These are phyloP conservation scores for Penicillium sp. DNA, from an alignment of 2,329 filamentous ascomycete genomes.

Conservation along the genomic window DNA sequence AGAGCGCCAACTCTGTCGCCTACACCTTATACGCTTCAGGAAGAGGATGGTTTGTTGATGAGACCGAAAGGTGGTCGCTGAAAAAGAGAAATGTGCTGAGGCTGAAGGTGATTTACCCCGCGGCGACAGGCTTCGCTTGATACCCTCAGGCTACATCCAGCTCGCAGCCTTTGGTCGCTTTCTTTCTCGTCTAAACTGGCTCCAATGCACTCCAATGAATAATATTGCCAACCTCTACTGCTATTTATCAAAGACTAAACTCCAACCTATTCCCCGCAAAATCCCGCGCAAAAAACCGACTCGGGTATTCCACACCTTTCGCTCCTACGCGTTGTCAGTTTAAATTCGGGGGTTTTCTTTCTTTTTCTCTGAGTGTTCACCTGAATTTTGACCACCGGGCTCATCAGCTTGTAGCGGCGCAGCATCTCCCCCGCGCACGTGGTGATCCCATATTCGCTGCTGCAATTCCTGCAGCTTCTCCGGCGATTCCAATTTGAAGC, in stretches of 20 bases:
- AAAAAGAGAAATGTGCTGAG: neutral
- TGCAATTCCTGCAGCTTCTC: conserved; percentile 57
- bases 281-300: conserved; percentile 66
- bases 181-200: neutral
- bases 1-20: too few species aligned
- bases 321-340: conserved; percentile 40
- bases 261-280: conserved; percentile 61
- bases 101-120: neutral
- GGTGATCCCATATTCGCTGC: conserved; percentile 58
- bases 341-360: neutral
- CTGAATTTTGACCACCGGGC: conserved; percentile 55
- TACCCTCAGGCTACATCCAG: neutral
- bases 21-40: neutral
- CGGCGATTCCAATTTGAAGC: conserved; percentile 58
- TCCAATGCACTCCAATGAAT: neutral
- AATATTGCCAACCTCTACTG: neutral
- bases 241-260: conserved; percentile 51
- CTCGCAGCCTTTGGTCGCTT: neutral
- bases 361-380: conserved; percentile 29
- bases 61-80: neutral
- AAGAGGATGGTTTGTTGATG: neutral
- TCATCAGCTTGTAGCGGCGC: conserved; percentile 61
- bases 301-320: conserved; percentile 64
- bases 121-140: neutral
- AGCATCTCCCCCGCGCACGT: conserved; percentile 51